Evolutionary conservation across 2,329 filamentous ascomycete genomes (phyloP).

Genomic region (Cercospora sp.): DNA sequence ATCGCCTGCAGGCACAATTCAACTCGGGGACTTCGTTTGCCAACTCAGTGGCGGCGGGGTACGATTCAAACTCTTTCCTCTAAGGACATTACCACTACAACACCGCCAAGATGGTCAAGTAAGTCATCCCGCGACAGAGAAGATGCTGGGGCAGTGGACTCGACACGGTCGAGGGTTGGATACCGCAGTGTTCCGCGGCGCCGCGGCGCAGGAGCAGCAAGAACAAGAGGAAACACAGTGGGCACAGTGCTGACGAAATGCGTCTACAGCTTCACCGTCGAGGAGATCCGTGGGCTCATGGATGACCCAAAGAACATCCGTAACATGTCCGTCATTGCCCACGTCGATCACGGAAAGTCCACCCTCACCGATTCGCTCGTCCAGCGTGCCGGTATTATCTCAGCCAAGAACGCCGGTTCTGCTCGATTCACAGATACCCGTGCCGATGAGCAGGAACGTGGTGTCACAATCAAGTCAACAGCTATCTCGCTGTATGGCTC

Average conservation of each 20-base stretch:
- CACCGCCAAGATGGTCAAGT: conserved; percentile 98
- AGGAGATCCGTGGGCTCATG: conserved; percentile 54
- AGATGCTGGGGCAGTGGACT: neutral
- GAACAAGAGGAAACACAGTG: neutral
- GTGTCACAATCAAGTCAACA: conserved; percentile 99
- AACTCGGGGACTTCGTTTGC: conserved; percentile 13
- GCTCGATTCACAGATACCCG: conserved; percentile 95
- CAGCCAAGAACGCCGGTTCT: conserved; percentile 94
- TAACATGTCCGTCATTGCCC: conserved; percentile 99
- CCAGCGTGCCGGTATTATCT: conserved; percentile 99
- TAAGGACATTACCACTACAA: conserved; percentile 19
- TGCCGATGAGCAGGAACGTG: conserved; percentile 97
- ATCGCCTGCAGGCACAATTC: conserved; percentile 12
- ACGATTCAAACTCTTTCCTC: conserved; percentile 11
- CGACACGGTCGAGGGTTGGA: neutral
- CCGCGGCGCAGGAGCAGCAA: neutral
- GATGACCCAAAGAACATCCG: conserved; percentile 74
- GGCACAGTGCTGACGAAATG: conserved; percentile 7
- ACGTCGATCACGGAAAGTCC: conserved; percentile 99
- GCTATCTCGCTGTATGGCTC: conserved; percentile 97
- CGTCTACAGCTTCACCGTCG: conserved; percentile 18
- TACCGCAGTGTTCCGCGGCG: neutral
- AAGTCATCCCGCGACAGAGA: conserved; percentile 46
- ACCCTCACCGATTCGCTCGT: conserved; percentile 99
- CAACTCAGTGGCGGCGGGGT: conserved; percentile 10